Evolutionary conservation across 805 yeast genomes (phyloP).

Genomic region (Starmerella apis): DNA sequence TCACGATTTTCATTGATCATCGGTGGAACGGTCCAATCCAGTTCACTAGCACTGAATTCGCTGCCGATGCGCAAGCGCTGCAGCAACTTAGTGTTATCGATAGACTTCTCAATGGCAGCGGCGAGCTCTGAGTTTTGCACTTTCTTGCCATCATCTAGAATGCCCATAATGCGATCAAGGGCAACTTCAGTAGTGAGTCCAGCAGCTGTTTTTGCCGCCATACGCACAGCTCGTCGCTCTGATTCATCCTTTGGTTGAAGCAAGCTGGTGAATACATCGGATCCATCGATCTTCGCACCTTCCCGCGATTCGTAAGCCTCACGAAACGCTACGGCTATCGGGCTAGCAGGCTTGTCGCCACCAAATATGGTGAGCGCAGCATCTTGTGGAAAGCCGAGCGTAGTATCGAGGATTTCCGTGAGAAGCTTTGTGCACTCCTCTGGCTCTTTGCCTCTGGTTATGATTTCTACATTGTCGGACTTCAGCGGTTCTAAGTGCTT

Average conservation of each 20-base stretch:
- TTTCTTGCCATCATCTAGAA: conserved; percentile 76
- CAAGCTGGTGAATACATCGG: conserved; percentile 43
- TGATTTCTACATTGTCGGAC: conserved; percentile 41
- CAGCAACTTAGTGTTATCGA: conserved; percentile 68
- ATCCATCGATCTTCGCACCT: conserved; percentile 38
- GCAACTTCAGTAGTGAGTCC: conserved; percentile 65
- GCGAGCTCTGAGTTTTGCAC: conserved; percentile 63
- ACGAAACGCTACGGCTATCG: conserved; percentile 47
- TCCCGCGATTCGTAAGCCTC: conserved; percentile 31
- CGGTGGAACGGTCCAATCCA: conserved; percentile 93
- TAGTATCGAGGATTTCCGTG: conserved; percentile 39
- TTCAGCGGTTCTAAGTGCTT: conserved; percentile 58
- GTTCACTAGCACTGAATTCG: conserved; percentile 61
- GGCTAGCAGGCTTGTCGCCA: conserved; percentile 73
- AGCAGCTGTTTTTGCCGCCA: conserved; percentile 67
- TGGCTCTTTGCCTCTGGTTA: conserved; percentile 72
- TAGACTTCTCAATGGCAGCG: conserved; percentile 66
- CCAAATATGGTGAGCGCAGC: conserved; percentile 51
- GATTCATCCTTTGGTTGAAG: conserved; percentile 70
- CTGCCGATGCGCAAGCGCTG: conserved; percentile 47
- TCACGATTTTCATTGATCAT: conserved; percentile 59
- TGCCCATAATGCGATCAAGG: conserved; percentile 75
- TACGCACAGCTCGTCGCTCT: conserved; percentile 53
- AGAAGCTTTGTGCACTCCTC: conserved; percentile 64
- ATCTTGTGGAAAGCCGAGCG: conserved; percentile 32